Base-by-base conservation (phyloP, 768 basidiomycete genomes). In the Suillus bovinus region DNA sequence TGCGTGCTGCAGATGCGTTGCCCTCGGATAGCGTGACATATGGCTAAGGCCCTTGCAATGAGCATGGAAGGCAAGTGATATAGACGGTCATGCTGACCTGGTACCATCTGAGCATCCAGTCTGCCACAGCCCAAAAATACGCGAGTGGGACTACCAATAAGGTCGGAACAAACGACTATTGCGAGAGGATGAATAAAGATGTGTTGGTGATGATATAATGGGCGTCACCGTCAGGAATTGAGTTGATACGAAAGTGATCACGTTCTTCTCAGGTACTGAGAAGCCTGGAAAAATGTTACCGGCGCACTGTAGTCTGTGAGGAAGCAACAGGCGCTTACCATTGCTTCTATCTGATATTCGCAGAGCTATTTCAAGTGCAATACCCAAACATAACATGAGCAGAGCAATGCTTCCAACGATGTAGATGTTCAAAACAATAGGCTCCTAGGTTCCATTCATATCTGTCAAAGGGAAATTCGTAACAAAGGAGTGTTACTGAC, bases 161-260 rank as follows among this genome's bases (percentile, higher is more conserved):
- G 4, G 81, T 81, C 1, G 88, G 87, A 66, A 89, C 75, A 70
- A 88, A 87, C 0, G 85, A 81, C 87, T 88, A 54, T 17, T 56
- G 16, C 11, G 36, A 10, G 31, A 54, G 64, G 33, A 58, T 42
- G 53, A 31, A 27, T 47, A 5, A 24, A 63, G 14, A 55, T 61
- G 34, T 27, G 52, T 20, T 9, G 42, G 16, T 44, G 13, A 17
- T 4, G 39, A 44, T 13, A 36, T 24, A 2, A 4, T 39, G 24
- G 41, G 10, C 22, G 78, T 67, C 76, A 80, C 70, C 74, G 79
- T 80, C 46, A 83, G 62, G 63, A 79, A 78, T 36, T 78, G 74
- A 31, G 74, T 76, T 13, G 85, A 85, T 9, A 80, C 78, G 33
- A 83, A 70, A 9, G 75, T 72, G 63, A 88, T 81, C 0, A 82